Base-by-base conservation (phyloP, 768 basidiomycete genomes). In the Pisolithus microcarpus region DNA sequence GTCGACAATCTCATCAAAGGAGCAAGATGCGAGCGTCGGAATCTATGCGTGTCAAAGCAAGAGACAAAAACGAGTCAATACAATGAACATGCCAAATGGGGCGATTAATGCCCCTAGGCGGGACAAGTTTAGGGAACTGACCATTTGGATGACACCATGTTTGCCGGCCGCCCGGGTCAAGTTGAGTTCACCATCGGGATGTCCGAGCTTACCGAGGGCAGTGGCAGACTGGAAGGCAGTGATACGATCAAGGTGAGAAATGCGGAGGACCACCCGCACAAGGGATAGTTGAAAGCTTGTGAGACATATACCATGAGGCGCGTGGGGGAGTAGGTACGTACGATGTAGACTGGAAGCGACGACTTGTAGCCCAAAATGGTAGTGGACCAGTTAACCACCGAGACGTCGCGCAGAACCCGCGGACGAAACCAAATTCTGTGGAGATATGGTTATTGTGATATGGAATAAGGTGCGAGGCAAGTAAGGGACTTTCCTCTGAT, bases 1-100 rank as follows among this genome's bases (percentile, higher is more conserved):
- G 63, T 95, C 87, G n/a, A 96, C 76, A 46, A 97, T 81, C 65
- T 98, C 92, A 63, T 98, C 93, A 66, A 98, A 96, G 0, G 91
- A 89, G 66, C 93, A 98, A 0, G 90, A 93, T 0, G 95, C 91
- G 19, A 98, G 74, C 1, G 96, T 98, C 2, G 94, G 92, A 48
- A 98, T 95, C 94, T 94, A 19, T 30, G 31, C 34, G 34, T 15
- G 19, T 30, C n/a, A 46, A 24, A 26, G 13, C 13, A 13, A 30
- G 44, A 21, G 11, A 18, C 28, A 18, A 16, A 18, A 10, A 30
- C 5, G 44, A 43, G 31, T 31, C 23, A 47, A 21, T 21, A 46
- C 37, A 46, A 43, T 21, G 23, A 7, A 15, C 48, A 4, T 38
- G n/a, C 43, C 39, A 19, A 28, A 53, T 51, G n/a, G 21, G 11